phyloP scores from a whole-genome alignment of 176 grass and related monocot genomes.

The Themeda triandra region DNA sequence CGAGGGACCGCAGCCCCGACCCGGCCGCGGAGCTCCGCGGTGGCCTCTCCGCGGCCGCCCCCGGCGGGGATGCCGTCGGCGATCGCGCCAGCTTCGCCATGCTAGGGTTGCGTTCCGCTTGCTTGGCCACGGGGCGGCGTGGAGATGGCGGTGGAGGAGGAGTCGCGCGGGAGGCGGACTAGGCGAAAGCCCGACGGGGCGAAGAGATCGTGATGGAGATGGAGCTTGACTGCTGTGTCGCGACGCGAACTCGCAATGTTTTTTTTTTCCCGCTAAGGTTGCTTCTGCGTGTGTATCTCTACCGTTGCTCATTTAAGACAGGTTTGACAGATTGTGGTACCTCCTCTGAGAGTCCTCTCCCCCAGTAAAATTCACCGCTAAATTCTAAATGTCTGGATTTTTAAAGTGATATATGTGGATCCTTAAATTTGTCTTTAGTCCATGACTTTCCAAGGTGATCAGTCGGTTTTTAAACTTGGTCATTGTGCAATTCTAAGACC shows the following conservation, averaged over 20 bases:
- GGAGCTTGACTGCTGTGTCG: not conserved
- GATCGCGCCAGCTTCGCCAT: slow-evolving; percentile 46
- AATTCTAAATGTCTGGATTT: too few relatives aligned
- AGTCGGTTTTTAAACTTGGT: too few relatives aligned
- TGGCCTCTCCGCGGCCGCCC: slow-evolving; percentile 38
- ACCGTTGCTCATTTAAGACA: not conserved
- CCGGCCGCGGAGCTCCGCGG: slow-evolving; percentile 45
- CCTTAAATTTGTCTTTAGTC: too few relatives aligned
- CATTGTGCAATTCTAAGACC: too few relatives aligned
- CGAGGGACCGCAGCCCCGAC: slow-evolving; percentile 66
- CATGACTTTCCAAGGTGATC: too few relatives aligned
- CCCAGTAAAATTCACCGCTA: too few relatives aligned
- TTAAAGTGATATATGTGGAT: too few relatives aligned
- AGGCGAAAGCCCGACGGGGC: not conserved
- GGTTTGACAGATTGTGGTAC: too few relatives aligned
- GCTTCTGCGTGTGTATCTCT: not conserved
- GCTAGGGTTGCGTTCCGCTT: slow-evolving; percentile 9
- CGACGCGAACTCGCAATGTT: not conserved
- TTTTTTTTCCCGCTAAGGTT: not conserved
- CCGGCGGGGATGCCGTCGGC: slow-evolving; percentile 26
- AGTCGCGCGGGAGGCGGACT: not conserved
- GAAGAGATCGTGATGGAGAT: slow-evolving; percentile 7
- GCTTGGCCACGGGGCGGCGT: not conserved
- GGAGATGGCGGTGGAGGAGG: not conserved
- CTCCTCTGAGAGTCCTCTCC: too few relatives aligned